Evolutionary conservation across 257 asterid genomes (phyloP), one percentile per base, ranked within the genome.

Genomic region (Solanum microdontum): DNA sequence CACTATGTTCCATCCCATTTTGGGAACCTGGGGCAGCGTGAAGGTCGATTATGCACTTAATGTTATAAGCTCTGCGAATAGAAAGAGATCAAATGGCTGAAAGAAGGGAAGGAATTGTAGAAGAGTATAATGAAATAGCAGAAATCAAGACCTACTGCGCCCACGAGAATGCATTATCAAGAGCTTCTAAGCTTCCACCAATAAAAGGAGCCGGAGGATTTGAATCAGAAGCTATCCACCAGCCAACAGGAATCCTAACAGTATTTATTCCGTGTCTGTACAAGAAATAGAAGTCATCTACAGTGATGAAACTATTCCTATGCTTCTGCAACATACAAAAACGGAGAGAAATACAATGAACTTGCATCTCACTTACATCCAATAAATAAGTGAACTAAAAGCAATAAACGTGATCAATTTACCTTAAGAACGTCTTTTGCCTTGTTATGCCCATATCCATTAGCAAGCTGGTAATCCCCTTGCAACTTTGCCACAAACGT

Each of bases 11-110:
- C 94, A 91, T 91, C 68, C 98, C 98, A 37, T 96, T 96, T 91
- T 96, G 98, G 37, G 99, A 96, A 89, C 94, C 98, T 1, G 98
- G 98, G 62, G 97, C 98, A 32, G 99, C 98, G 88, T 95, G 99
- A 66, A 95, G 96, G 89, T 96, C 98, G 10, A 96, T 90, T 89
- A 95, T 96, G 94, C 98, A 95, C 90, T 93, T 95, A 58, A 95
- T 92, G 88, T 89, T 51, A 86, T 91, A 92, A 75, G 93, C 88
- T 91, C 98, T 96, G 94, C 90, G 69, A 66, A 86, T 68, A 70
- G 76, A 85, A 60, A 87, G 45, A 10, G 55, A 70, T 30, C 10
- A 33, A 23, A 82, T 55, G 26, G 60, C 24, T 55, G 48, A 85
- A 74, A 77, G 88, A 87, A 23, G 77, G 64, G 68, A 86, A 83